Evolutionary conservation across 495 filamentous ascomycete genomes (phyloP).

Genomic region (Neurospora intermedia): DNA sequence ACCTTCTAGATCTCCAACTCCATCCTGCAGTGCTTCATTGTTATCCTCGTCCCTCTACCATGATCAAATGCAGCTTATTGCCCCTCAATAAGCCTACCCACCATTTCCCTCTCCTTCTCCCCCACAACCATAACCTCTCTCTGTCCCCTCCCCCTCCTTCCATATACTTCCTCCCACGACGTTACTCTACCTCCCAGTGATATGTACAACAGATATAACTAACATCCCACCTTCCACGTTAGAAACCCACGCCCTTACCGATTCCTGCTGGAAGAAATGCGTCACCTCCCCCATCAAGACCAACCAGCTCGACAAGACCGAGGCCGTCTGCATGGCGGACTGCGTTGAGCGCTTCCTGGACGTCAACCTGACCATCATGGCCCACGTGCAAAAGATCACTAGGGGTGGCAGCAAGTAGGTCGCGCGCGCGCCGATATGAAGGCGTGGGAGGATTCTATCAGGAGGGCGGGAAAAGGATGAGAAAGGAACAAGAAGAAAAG

Average conservation of each 20-base stretch:
- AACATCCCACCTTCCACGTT: background rate
- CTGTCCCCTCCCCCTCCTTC: background rate
- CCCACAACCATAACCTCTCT: background rate
- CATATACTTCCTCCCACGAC: background rate
- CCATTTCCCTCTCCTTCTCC: background rate
- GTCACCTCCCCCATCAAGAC: conserved; percentile 48
- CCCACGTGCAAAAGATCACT: conserved; percentile 51
- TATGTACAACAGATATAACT: background rate
- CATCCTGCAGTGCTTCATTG: too few relatives aligned
- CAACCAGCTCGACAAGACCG: conserved; percentile 56
- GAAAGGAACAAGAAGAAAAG: background rate
- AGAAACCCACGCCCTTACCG: conserved; percentile 58
- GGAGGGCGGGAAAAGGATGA: background rate
- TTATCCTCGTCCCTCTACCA: background rate
- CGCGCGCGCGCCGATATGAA: background rate
- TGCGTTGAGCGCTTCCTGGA: conserved; percentile 93
- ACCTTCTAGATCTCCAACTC: too few relatives aligned
- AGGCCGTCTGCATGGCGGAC: conserved; percentile 76
- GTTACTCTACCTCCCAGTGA: too few relatives aligned
- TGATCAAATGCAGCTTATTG: background rate
- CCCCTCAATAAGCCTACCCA: background rate
- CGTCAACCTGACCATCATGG: conserved; percentile 66
- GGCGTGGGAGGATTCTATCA: background rate
- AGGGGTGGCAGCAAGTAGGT: background rate
- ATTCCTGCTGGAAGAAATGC: conserved; percentile 92